phyloP scores from a whole-genome alignment of 768 basidiomycete genomes.

The Vishniacozyma victoriae region DNA sequence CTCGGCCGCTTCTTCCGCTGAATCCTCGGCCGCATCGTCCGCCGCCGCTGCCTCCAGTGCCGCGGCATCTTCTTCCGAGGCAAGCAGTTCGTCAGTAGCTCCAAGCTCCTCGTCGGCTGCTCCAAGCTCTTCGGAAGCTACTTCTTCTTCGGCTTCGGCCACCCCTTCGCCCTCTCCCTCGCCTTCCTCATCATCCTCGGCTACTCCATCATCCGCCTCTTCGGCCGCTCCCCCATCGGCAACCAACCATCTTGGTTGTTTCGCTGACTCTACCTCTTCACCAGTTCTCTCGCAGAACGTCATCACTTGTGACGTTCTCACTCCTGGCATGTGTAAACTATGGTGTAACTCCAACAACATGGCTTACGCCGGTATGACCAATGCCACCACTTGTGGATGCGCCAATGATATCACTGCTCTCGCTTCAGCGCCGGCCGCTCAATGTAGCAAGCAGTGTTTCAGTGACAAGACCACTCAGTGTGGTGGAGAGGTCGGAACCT shows the following conservation, averaged over 20 bases:
- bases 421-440: background rate
- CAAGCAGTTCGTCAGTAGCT: background rate
- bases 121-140: background rate
- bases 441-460: slow-evolving; percentile 10
- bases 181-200: background rate
- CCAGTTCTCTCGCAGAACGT: slow-evolving; percentile 18
- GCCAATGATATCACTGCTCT: slow-evolving; percentile 6
- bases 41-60: slow-evolving; percentile 4
- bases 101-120: background rate
- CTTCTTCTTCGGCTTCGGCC: background rate
- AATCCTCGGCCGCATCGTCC: background rate
- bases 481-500: slow-evolving; percentile 10
- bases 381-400: slow-evolving; percentile 29
- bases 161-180: background rate
- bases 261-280: slow-evolving; percentile 6
- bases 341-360: slow-evolving; percentile 32
- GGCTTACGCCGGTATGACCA: slow-evolving; percentile 20
- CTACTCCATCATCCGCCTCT: background rate
- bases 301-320: slow-evolving; percentile 11
- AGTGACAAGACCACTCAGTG: slow-evolving; percentile 9
- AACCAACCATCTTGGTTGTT: slow-evolving; percentile 21
- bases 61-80: background rate
- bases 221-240: slow-evolving; percentile 7
- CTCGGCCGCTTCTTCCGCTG: background rate
- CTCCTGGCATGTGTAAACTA: slow-evolving; percentile 23